phyloP scores from a whole-genome alignment of 2,329 filamentous ascomycete genomes.

The Alternaria gaisen region DNA sequence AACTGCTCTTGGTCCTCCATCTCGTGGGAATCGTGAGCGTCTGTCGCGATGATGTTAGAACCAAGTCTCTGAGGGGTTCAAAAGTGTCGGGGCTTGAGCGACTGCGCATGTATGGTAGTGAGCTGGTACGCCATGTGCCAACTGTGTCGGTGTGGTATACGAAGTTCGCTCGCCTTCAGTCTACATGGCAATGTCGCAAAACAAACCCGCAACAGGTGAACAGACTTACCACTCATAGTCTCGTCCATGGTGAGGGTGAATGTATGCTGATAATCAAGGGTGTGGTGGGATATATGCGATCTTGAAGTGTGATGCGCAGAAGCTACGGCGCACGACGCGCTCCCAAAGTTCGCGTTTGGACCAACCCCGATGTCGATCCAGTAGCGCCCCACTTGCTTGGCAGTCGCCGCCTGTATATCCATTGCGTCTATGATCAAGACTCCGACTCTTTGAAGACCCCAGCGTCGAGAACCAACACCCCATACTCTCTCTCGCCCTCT shows the following conservation, averaged over 20 bases:
- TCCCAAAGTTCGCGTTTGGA: conserved; percentile 28
- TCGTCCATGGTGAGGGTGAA: conserved; percentile 44
- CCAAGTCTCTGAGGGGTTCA: neutral
- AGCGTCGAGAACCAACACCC: conserved; percentile 49
- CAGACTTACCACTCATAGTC: conserved; percentile 48
- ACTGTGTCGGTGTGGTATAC: neutral
- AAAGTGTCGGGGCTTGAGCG: neutral
- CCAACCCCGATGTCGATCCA: conserved; percentile 14
- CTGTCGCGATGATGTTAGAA: conserved; percentile 39
- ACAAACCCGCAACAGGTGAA: neutral
- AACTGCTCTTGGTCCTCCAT: conserved; percentile 76
- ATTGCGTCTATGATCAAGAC: conserved; percentile 22
- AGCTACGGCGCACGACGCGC: conserved; percentile 22
- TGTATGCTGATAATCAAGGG: neutral
- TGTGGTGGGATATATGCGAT: neutral
- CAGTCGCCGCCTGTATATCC: conserved; percentile 27
- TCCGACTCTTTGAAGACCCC: conserved; percentile 51
- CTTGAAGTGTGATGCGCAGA: conserved; percentile 8
- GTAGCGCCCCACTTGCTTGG: conserved; percentile 26
- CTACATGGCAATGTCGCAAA: neutral
- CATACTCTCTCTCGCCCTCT: conserved; percentile 32
- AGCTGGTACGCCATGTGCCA: neutral
- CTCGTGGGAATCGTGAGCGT: conserved; percentile 52
- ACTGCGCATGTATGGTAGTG: neutral
- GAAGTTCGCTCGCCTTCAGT: neutral